Evolutionary conservation across 495 filamentous ascomycete genomes (phyloP).

Genomic region (Glonium stellatum): DNA sequence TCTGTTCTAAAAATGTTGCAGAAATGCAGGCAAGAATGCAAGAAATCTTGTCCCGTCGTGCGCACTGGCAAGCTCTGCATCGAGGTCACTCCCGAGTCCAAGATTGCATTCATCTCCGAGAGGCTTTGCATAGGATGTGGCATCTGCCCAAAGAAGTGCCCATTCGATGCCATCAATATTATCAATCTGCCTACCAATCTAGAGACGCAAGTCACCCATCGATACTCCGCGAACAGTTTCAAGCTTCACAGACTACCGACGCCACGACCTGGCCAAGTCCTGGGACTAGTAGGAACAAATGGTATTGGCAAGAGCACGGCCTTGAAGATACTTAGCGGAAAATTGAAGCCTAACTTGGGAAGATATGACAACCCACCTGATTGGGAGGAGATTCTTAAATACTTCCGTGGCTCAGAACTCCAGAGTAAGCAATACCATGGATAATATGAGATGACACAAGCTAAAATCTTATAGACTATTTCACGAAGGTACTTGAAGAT

Average conservation of each 20-base stretch:
- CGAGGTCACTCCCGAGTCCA: constrained; percentile 82
- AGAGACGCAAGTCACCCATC: constrained; percentile 93
- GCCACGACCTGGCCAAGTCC: constrained; percentile 90
- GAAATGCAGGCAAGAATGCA: constrained; percentile 98
- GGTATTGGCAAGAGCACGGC: constrained; percentile 99
- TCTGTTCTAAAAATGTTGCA: constrained; percentile 30
- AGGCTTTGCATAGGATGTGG: constrained; percentile 93
- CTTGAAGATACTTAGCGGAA: constrained; percentile 94
- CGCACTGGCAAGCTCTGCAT: constrained; percentile 96
- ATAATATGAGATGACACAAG: neutral
- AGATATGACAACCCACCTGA: constrained; percentile 93
- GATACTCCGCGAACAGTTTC: constrained; percentile 98
- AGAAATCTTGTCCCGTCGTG: constrained; percentile 97
- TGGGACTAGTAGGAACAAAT: constrained; percentile 96
- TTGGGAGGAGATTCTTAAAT: constrained; percentile 97
- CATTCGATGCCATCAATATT: constrained; percentile 98
- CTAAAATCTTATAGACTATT: constrained; percentile 63
- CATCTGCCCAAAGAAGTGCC: constrained; percentile 98
- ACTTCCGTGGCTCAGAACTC: constrained; percentile 94
- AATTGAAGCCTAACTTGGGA: constrained; percentile 95
- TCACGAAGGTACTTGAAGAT: constrained; percentile 95
- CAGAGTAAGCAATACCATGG: constrained; percentile 60
- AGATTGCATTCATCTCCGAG: constrained; percentile 97
- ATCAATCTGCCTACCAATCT: constrained; percentile 99
- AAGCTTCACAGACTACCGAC: constrained; percentile 95